Evolutionary conservation across 352 stramenopile genomes (phyloP).

Genomic region (Globisporangium echinulatum): DNA sequence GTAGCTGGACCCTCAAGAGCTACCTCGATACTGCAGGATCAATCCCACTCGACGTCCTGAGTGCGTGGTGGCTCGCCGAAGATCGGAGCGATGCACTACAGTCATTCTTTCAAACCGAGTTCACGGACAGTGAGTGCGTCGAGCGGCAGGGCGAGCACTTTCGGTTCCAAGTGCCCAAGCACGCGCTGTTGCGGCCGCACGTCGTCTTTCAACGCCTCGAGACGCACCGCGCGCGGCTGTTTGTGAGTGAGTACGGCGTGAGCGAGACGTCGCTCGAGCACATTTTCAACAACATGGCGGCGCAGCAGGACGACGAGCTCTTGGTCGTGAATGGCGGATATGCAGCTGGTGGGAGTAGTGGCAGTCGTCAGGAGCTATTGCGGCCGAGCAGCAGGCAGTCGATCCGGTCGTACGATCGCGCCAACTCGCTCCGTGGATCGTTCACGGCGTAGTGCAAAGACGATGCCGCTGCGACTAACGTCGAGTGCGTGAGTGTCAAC

Average conservation of each 20-base stretch:
- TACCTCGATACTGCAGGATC: constrained; percentile 35
- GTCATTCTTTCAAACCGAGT: constrained; percentile 37
- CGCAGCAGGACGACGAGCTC: constrained; percentile 57
- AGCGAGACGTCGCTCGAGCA: constrained; percentile 88
- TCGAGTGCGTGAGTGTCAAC: background rate
- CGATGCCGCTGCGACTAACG: too few species aligned
- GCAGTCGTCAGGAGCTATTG: constrained; percentile 1
- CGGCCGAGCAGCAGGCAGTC: constrained; percentile 30
- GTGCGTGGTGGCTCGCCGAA: constrained; percentile 51
- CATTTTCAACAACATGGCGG: constrained; percentile 91
- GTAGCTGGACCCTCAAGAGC: constrained; percentile 32
- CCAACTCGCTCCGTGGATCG: constrained; percentile 17
- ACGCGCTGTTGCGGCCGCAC: constrained; percentile 26
- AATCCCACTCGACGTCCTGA: constrained; percentile 50
- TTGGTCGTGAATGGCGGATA: constrained; percentile 37
- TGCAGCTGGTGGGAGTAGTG: constrained; percentile 1
- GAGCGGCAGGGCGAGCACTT: constrained; percentile 66
- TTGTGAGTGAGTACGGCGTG: constrained; percentile 85
- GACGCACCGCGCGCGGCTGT: constrained; percentile 40
- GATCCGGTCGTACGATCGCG: constrained; percentile 32
- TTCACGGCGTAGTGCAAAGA: background rate
- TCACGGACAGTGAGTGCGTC: constrained; percentile 32
- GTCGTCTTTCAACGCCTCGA: constrained; percentile 79
- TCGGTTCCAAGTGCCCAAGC: constrained; percentile 65
- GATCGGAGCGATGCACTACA: constrained; percentile 28